phyloP scores from a whole-genome alignment of 1,139 yeast genomes.

The Saccharomyces pastorianus region DNA sequence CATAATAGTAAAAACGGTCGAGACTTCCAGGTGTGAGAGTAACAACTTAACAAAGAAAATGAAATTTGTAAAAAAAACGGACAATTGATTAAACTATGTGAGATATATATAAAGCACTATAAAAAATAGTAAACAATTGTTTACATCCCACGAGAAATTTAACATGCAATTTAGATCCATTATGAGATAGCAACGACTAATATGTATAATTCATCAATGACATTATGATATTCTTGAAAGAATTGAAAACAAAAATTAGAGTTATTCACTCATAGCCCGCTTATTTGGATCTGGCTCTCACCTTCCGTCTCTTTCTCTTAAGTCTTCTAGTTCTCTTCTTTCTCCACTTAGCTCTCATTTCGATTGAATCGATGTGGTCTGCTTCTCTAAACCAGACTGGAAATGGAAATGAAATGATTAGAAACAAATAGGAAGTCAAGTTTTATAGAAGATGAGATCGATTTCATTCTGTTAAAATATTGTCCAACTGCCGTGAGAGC shows the following conservation, averaged over 20 bases:
- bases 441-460: not conserved
- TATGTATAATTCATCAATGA: not conserved
- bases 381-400: conserved; percentile 7
- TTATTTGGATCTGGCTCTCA: conserved; percentile 93
- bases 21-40: too few relatives aligned
- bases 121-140: not conserved
- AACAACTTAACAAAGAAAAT: not conserved
- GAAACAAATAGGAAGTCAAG: not conserved
- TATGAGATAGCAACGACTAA: not conserved
- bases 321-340: conserved; percentile 99
- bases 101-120: not conserved
- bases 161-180: not conserved
- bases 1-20: not conserved
- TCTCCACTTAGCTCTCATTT: conserved; percentile 91
- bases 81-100: not conserved
- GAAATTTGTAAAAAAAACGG: not conserved
- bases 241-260: not conserved
- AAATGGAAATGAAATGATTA: conserved; percentile 8
- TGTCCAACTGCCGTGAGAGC: not conserved
- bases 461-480: not conserved
- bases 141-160: not conserved
- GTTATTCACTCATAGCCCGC: conserved; percentile 1
- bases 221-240: not conserved
- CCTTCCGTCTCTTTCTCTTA: conserved; percentile 99
- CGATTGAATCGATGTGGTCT: conserved; percentile 21